These are phyloP conservation scores for Urostyla sp. DNA, from an alignment of 73 alveolate genomes.

Conservation along the genomic window DNA sequence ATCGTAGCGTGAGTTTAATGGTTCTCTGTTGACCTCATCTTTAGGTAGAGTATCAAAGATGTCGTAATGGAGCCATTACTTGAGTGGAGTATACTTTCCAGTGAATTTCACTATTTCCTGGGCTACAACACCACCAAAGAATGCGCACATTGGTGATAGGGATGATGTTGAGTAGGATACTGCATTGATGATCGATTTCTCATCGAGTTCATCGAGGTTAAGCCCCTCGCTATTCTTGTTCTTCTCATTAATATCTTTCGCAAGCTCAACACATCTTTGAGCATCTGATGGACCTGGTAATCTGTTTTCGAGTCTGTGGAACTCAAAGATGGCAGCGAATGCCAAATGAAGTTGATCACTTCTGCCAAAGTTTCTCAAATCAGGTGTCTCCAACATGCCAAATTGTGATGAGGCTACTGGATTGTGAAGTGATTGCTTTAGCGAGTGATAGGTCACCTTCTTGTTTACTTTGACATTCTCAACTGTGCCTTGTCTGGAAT, in stretches of 20 bases:
- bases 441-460: conserved; percentile 67
- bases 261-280: conserved; percentile 71
- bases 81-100: conserved; percentile 98
- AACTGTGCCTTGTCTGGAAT: conserved; percentile 95
- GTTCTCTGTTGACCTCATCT: conserved; percentile 82
- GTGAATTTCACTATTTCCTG: conserved; percentile 98
- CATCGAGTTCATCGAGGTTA: conserved; percentile 84
- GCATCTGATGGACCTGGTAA: conserved; percentile 80
- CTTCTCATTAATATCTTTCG: conserved; percentile 83
- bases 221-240: conserved; percentile 71
- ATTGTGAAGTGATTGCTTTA: conserved; percentile 67
- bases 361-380: conserved; percentile 78
- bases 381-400: conserved; percentile 81
- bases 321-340: conserved; percentile 74
- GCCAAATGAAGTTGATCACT: conserved; percentile 81
- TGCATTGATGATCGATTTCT: conserved; percentile 80
- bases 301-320: conserved; percentile 63
- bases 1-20: conserved; percentile 85
- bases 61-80: conserved; percentile 95
- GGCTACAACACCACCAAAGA: conserved; percentile 99
- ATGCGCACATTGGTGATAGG: conserved; percentile 96
- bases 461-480: conserved; percentile 90
- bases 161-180: conserved; percentile 84
- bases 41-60: conserved; percentile 79
- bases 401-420: conserved; percentile 82